Percentiles rank a stretch among this genome's conserved stretches.
Conservation (phyloP, 1,139 yeast species). For the Blastobotrys malaysiensis region DNA sequence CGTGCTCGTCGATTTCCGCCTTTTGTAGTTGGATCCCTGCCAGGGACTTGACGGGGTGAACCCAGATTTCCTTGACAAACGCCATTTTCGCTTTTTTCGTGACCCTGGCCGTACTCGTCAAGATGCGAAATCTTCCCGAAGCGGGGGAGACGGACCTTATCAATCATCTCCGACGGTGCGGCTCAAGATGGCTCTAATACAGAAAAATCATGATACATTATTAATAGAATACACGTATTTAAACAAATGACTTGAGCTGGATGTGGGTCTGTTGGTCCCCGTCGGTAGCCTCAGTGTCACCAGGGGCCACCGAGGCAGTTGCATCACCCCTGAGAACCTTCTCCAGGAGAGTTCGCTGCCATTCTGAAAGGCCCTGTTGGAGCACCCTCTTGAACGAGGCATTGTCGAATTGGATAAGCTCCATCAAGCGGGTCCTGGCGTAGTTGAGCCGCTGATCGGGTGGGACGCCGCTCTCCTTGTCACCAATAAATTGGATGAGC, state of each 20-base stretch:
- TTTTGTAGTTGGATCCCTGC: constrained; percentile 34
- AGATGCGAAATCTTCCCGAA: neutral
- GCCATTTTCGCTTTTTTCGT: neutral
- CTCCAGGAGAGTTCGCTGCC: constrained; percentile 26
- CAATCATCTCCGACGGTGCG: neutral
- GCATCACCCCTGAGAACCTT: constrained; percentile 19
- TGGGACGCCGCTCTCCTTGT: constrained; percentile 21
- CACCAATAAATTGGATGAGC: constrained; percentile 40
- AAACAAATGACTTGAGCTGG: constrained; percentile 28
- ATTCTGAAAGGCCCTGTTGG: constrained; percentile 24
- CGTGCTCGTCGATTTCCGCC: constrained; percentile 36
- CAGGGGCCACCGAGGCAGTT: neutral
- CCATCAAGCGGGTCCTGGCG: constrained; percentile 47
- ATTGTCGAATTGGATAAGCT: constrained; percentile 47
- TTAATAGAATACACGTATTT: neutral
- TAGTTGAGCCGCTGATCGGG: constrained; percentile 36
- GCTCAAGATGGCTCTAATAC: neutral
- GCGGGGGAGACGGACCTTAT: neutral
- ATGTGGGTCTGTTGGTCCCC: constrained; percentile 24
- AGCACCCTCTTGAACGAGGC: constrained; percentile 52
- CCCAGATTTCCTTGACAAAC: constrained; percentile 25
- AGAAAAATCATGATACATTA: neutral
- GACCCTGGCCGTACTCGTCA: neutral
- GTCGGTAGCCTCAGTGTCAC: constrained; percentile 10
- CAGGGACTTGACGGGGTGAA: constrained; percentile 42